Evolutionary conservation across 163 green algal genomes (phyloP), one percentile per base, ranked within the genome.

Genomic region (Trebouxiophyceae sp.): DNA sequence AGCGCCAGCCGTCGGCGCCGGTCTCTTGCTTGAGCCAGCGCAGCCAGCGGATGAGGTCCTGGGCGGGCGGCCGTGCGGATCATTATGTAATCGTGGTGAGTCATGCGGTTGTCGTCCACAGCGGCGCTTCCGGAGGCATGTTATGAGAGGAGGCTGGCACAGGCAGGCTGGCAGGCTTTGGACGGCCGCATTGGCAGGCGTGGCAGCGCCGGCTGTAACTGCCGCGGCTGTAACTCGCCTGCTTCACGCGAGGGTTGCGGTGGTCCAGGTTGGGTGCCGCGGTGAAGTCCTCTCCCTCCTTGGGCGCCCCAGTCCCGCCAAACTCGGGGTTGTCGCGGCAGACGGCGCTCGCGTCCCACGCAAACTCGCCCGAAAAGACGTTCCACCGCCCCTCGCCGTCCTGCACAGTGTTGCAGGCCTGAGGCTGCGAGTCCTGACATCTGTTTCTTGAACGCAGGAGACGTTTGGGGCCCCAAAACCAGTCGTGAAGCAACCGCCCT

Each of bases 191-290:
- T n/a, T n/a, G n/a, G n/a, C n/a, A n/a, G n/a, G n/a, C n/a, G n/a
- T n/a, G n/a, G n/a, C n/a, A n/a, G n/a, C n/a, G n/a, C n/a, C n/a
- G n/a, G n/a, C n/a, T n/a, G n/a, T n/a, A n/a, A 50, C n/a, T n/a
- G n/a, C n/a, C n/a, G n/a, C n/a, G n/a, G n/a, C n/a, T n/a, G n/a
- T n/a, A 26, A 60, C n/a, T 23, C n/a, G n/a, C n/a, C n/a, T n/a
- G n/a, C n/a, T n/a, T n/a, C n/a, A n/a, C n/a, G 30, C 45, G 39
- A 4, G 32, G 20, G 23, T 69, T 28, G n/a, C 79, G 83, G 81
- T 96, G 90, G 78, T 96, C 90, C 28, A 96, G 82, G 74, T 97
- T 96, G 60, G 91, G 90, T 32, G 90, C 90, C 1, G 89, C 90
- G 1, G 79, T 63, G 67, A 96, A 96, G 74, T 95, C 85, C 44